Evolutionary conservation across 257 asterid genomes (phyloP), one percentile per base, ranked within the genome.

Genomic region (Fraxinus americana): DNA sequence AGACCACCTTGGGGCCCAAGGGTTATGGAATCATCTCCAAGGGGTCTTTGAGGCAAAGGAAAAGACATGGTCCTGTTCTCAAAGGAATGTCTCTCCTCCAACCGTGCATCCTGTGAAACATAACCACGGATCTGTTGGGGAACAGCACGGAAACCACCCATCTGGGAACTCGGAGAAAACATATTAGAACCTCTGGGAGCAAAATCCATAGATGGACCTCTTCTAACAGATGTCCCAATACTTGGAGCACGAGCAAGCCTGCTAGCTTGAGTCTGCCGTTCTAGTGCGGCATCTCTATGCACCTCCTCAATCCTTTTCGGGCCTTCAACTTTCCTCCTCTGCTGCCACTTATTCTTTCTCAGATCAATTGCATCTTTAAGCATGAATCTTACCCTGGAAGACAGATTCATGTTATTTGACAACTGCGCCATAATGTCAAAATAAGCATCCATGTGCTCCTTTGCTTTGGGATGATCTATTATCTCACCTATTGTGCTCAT

Each of bases 261-360:
- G 23, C 77, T 68, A 13, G 57, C 71, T 11, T 74, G 83, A 5
- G 82, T 82, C 41, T 78, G 85, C 34, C 84, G 61, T 63, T 85
- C 88, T 52, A 79, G 84, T 41, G 81, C 86, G 19, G 84, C 86
- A 66, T 85, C 88, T 54, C 80, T 77, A 65, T 81, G 81, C 23
- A 85, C 79, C 69, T 82, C 88, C 41, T 85, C 86, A 36, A 82
- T 76, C 61, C 82, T 85, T 74, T 85, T 79, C 2, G 88, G 88
- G 27, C 86, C 86, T 71, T 85, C 88, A 63, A 85, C 86, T 79
- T 82, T 82, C 72, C 84, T 79, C 75, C 88, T 85, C 17, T 85
- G 86, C 74, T 85, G 79, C 88, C 88, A 85, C 74, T 74, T 85
- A 61, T 82, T 82, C 54, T 82, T 79, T 59, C 88, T 85, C 66